Evolutionary conservation across 106 monocot species (phyloP), one percentile per base, ranked within the genome.

Genomic region (Amphibolis antarctica): DNA sequence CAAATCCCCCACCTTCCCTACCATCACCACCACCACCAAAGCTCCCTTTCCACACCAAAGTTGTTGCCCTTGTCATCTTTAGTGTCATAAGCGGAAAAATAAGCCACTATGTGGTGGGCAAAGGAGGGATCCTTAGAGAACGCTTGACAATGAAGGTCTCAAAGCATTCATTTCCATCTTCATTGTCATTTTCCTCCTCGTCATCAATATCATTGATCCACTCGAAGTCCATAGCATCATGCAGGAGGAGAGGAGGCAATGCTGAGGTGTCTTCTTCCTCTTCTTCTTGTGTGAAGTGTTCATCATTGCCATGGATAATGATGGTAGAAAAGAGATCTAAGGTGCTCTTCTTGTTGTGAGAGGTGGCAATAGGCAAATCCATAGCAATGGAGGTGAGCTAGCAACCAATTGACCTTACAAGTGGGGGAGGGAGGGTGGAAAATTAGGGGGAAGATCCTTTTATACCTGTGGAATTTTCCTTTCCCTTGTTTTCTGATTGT

Each of bases 161-260:
- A 19, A 83, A 91, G 29, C 48, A 69, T 36, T 7, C 36, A 18
- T 22, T 57, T 2, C 12, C 28, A 2, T 31, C 28, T 13, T 60
- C 60, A 1, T 0, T 36, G 23, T 27, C 55, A 14, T 65, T 71
- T 18, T 50, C 81, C 19, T 70, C 66, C 14, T 77, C 81, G 49
- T 80, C 74, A 26, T 80, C 79, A 69, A 76, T 73, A 62, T 53
- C 66, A 58, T 46, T 61, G 18, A 67, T 66, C 44, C 74, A 75
- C n/a, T 83, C 98, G 65, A 98, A 98, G 72, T 85, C 98, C 66
- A 91, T 86, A 49, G 98, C 90, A 28, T 91, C 62, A 66, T 91
- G 98, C 62, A 91, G 90, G 64, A 98, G 85, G 70, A 98, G 91
- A 10, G 98, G 98, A 45, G 98, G 98, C 36, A 98, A 85, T 27